Evolutionary conservation across 495 filamentous ascomycete genomes (phyloP), one percentile per base, ranked within the genome.

Genomic region (Podospora bellae-mahoneyi): DNA sequence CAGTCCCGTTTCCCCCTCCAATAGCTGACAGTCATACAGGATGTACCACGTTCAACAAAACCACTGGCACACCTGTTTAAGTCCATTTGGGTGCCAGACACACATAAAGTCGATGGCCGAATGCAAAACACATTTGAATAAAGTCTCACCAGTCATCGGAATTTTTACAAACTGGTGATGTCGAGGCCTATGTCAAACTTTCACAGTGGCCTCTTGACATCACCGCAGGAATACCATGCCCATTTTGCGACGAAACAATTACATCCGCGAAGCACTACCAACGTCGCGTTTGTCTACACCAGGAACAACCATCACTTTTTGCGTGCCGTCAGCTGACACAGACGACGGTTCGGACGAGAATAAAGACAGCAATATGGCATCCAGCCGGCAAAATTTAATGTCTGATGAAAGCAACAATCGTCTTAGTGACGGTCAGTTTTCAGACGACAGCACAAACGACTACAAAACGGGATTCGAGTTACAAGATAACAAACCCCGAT

Each of bases 201-300:
- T 30, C 23, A 26, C 62, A 68, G 19, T n/a, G n/a, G 27, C 48
- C 58, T 0, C 48, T 61, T 0, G 53, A 64, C n/a, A 23, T 32
- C 20, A 27, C 30, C 27, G 39, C 20, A 0, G 64, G 64, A 1
- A 27, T 66, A 18, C 5, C 54, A 9, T 71, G 69, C 20, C 65
- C 65, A 16, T 55, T 72, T 0, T 72, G 69, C 34, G 0, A 56
- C 2, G 59, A 68, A 16, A 27, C 27, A 1, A 7, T 64, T 0
- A 44, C 32, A 6, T 59, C 66, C 0, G 23, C 61, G 19, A 69
- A 69, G 5, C 5, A 66, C 13, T 71, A 66, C 60, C 10, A 59
- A 6, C 66, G 63, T 1, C 69, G 69, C 5, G 69, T 71, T 18
- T 66, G 69, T 4, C 57, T 63, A 2, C 69, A 71, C 15, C 67